These are phyloP conservation scores for Pelargonium myrrhifolium DNA, from an alignment of 441 rosid species.

Conservation along the genomic window DNA sequence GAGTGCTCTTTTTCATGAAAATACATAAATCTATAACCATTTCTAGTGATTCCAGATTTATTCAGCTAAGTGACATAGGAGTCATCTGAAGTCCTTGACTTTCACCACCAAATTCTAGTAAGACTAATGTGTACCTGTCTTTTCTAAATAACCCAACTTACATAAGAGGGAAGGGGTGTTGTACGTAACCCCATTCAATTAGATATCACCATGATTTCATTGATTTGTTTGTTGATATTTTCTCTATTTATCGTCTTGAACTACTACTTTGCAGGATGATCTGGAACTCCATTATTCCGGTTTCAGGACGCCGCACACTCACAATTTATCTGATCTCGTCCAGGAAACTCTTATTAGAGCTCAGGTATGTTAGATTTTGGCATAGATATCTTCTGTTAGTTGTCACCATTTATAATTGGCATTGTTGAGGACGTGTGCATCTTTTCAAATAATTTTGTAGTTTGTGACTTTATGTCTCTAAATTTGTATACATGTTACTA, in stretches of 20 bases:
- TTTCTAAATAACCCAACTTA: not conserved
- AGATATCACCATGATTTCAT: not conserved
- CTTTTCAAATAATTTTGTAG: not conserved
- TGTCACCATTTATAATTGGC: slow-evolving; percentile 3
- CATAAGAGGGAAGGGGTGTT: not conserved
- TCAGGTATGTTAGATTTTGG: slow-evolving; percentile 46
- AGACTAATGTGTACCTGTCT: not conserved
- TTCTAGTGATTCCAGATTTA: not conserved
- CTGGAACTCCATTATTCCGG: slow-evolving; percentile 82
- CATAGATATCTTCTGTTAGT: slow-evolving; percentile 2
- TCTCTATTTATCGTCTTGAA: slow-evolving; percentile 10
- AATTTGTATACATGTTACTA: slow-evolving; percentile 29
- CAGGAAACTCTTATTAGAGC: slow-evolving; percentile 50
- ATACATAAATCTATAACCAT: not conserved
- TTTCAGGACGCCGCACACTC: slow-evolving; percentile 87
- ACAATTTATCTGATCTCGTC: slow-evolving; percentile 89
- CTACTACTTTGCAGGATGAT: slow-evolving; percentile 45
- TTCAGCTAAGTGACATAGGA: too few relatives aligned
- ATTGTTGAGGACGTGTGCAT: not conserved
- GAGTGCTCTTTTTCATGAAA: not conserved
- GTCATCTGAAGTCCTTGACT: too few relatives aligned
- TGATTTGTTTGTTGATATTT: not conserved
- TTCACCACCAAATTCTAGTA: too few relatives aligned
- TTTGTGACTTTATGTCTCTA: slow-evolving; percentile 8
- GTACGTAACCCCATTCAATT: not conserved